A percentile compares a stretch with the other conserved stretches of the same genome.
phyloP scores from a whole-genome alignment of 2,329 filamentous ascomycete genomes.

The Gaeumannomyces sp. region DNA sequence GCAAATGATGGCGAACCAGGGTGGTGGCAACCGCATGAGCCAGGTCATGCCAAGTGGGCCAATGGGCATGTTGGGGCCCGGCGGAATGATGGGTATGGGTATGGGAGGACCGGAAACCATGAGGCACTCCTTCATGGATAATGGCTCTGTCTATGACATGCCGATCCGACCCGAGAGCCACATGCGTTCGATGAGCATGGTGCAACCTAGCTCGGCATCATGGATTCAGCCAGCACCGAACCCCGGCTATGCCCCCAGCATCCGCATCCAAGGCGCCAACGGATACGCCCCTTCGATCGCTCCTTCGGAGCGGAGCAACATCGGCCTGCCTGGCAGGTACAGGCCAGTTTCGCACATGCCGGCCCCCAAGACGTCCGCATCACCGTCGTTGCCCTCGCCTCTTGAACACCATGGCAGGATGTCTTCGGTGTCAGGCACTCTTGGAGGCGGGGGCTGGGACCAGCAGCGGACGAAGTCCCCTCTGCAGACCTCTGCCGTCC shows the following conservation, averaged over 20 bases:
- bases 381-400: not conserved
- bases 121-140: conserved; percentile 40
- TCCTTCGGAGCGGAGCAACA: conserved; percentile 89
- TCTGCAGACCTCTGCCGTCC: conserved; percentile 31
- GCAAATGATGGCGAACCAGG: conserved; percentile 73
- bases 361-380: conserved; percentile 19
- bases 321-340: conserved; percentile 85
- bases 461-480: conserved; percentile 25
- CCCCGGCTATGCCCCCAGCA: conserved; percentile 43
- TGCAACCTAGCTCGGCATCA: conserved; percentile 59
- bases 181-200: conserved; percentile 76
- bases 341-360: conserved; percentile 70
- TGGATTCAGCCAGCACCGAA: conserved; percentile 44
- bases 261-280: conserved; percentile 37
- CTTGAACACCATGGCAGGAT: conserved; percentile 25
- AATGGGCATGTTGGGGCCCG: conserved; percentile 26
- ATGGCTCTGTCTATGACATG: conserved; percentile 38
- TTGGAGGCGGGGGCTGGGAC: conserved; percentile 16
- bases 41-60: conserved; percentile 36
- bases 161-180: conserved; percentile 35
- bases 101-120: conserved; percentile 22
- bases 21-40: conserved; percentile 17
- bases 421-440: conserved; percentile 36
- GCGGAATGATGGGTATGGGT: conserved; percentile 23
- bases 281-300: conserved; percentile 88